Evolutionary conservation across 495 filamentous ascomycete species (phyloP), one percentile per base, ranked within the genome.

Genomic region (Halenospora varia): DNA sequence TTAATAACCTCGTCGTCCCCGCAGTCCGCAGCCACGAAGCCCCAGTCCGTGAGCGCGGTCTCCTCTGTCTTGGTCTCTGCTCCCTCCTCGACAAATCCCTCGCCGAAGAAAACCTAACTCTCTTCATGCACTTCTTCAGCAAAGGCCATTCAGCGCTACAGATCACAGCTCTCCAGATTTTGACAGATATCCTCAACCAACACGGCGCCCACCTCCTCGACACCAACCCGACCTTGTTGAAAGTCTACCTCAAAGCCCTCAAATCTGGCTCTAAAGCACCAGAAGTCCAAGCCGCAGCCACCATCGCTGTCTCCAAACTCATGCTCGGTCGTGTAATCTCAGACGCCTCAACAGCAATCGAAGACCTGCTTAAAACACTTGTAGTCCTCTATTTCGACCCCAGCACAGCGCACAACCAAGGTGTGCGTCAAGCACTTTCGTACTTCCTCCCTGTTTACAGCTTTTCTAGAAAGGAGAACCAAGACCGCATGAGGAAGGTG

Each of bases 381-480:
- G 82, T 95, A 2, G 73, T 93, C 3, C 82, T 88, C 19, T 97
- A 95, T 73, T 99, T 97, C 69, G 88, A 96, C 68, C 95, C 95
- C 2, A 83, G 86, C 23, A 93, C 89, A 13, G 77, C 81, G 1
- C 81, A 83, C 39, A 97, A 96, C 66, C 88, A 94, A 58, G 83
- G 82, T n/a, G 85, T 97, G 18, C 79, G 92, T 0, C 94, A 98
- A 71, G 84, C 90, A 0, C 78, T 98, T 22, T 90, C 88, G 52
- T 98, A 98, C 69, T 97, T 97, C 78, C 79, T 98, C 62, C 94
- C 94, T 0, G 94, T 97, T 0, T 98, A 95, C 76, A 92, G 88
- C 67, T 95, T 92, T 68, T 89, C 85, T 22, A 78, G 87, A 10
- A 68, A 83, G 10, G 86, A 87, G 41, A 96, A 96, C 66, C 89